A percentile compares a stretch with the other conserved stretches of the same genome.
Evolutionary conservation across 805 yeast genomes (phyloP).

Genomic region (Zygosaccharomyces bisporus): DNA sequence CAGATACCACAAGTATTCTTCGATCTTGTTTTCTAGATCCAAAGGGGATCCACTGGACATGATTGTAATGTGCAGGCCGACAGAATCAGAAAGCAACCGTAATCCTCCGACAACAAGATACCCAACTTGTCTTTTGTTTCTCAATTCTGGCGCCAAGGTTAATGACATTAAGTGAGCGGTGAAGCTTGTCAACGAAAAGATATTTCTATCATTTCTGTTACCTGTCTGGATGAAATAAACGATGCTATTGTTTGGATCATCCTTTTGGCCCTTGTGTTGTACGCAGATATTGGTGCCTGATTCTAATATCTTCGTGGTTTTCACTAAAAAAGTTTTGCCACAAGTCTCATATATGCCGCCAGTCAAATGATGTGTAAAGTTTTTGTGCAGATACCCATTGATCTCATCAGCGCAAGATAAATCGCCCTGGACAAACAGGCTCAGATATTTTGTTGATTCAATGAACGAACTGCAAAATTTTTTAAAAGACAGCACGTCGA

Average conservation of each 20-base stretch:
- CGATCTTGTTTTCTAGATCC: conserved; percentile 43
- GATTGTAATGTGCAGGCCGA: conserved; percentile 56
- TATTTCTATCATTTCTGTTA: conserved; percentile 35
- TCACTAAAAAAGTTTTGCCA: neutral
- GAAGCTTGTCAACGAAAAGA: conserved; percentile 44
- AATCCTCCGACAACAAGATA: conserved; percentile 59
- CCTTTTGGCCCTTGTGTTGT: conserved; percentile 36
- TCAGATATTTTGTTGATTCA: conserved; percentile 34
- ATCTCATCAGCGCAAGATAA: conserved; percentile 27
- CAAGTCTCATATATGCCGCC: conserved; percentile 4
- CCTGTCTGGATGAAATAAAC: conserved; percentile 59
- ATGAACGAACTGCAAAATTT: conserved; percentile 33
- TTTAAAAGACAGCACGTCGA: conserved; percentile 39
- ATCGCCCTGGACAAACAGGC: conserved; percentile 53
- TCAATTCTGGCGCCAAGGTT: conserved; percentile 44
- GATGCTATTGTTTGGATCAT: conserved; percentile 52
- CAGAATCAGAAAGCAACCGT: conserved; percentile 46
- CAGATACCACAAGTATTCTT: conserved; percentile 45
- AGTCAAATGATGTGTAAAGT: conserved; percentile 29
- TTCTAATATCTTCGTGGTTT: conserved; percentile 37
- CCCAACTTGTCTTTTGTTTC: conserved; percentile 58
- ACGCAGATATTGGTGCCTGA: conserved; percentile 38
- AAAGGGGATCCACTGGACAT: conserved; percentile 49
- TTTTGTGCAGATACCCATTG: conserved; percentile 26
- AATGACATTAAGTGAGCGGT: conserved; percentile 46